Evolutionary conservation across 176 grass and related monocot species (phyloP), one percentile per base, ranked within the genome.

Genomic region (Neostapfia colusana): DNA sequence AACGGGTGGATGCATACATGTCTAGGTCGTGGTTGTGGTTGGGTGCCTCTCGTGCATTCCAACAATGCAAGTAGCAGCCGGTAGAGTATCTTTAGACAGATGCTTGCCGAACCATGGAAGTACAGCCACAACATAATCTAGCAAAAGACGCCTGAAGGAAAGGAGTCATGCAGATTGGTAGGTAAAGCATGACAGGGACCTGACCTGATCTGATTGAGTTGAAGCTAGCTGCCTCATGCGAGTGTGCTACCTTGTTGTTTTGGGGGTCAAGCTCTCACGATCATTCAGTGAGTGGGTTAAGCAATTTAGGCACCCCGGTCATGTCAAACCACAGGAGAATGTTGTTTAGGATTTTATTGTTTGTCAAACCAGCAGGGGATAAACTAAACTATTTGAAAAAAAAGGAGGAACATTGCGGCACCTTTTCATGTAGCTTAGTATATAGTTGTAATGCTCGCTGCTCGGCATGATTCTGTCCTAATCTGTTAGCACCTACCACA

Each of bases 291-390:
- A 81, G 67, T 81, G 79, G 31, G 42, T 36, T 72, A 44, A 40
- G 68, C 59, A 38, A 53, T n/a, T 72, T 0, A 81, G 35, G 57
- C 79, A 81, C 68, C 37, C 2, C 9, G 5, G 28, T n/a, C 59
- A 54, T 82, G 69, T 65, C 79, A 54, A 73, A 82, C 21, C 79
- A 82, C n/a, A 53, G n/a, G 0, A 13, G 13, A 50, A 40, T 53
- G 14, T 55, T 66, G 36, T 73, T 65, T 82, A 82, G 11, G 18
- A 4, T 35, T 82, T 65, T 72, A 73, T 69, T 73, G 58, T 64
- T 54, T 73, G 34, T 73, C 79, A 73, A 65, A 74, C 46, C 36
- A 65, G 0, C 7, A 65, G 4, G 3, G 10, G 60, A 74, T 82
- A 82, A 55, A 48, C 54, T 70, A 80, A 71, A 80, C 5, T 70